Evolutionary conservation across 768 basidiomycete genomes (phyloP).

Genomic region (Hirschioporus abietinus): DNA sequence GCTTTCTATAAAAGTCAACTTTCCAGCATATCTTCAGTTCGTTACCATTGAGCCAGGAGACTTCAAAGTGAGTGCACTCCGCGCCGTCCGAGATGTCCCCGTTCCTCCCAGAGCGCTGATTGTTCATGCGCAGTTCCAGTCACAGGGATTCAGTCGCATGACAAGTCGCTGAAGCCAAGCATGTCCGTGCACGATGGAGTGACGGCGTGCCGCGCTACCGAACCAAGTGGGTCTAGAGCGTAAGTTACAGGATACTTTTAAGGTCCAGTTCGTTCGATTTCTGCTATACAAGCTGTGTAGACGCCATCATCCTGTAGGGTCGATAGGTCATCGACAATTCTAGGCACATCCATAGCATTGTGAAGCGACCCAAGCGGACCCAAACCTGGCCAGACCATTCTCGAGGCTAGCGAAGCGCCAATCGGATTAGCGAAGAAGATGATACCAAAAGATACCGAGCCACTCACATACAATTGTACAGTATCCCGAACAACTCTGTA

Average conservation of each 20-base stretch:
- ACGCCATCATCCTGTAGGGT: not conserved
- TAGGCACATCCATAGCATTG: not conserved
- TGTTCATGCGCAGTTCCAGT: not conserved
- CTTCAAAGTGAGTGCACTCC: not conserved
- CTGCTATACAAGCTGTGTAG: not conserved
- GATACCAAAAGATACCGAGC: not conserved
- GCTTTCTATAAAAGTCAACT: not conserved
- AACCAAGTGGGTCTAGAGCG: not conserved
- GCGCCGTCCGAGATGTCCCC: not conserved
- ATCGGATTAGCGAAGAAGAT: not conserved
- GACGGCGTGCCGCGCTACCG: constrained; percentile 1
- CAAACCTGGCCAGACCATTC: not conserved
- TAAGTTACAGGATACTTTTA: not conserved
- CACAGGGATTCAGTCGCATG: no score
- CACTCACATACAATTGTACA: not conserved
- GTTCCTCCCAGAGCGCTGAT: not conserved
- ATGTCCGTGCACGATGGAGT: not conserved
- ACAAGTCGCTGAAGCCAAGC: no score
- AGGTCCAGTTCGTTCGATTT: not conserved
- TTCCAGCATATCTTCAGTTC: not conserved
- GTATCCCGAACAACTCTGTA: not conserved
- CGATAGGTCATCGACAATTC: not conserved
- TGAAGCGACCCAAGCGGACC: no score
- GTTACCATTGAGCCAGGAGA: not conserved
- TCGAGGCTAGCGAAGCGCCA: not conserved